Evolutionary conservation across 192 early-diverging fungal species (phyloP).

Genomic region (Chytriomyces sp.): DNA sequence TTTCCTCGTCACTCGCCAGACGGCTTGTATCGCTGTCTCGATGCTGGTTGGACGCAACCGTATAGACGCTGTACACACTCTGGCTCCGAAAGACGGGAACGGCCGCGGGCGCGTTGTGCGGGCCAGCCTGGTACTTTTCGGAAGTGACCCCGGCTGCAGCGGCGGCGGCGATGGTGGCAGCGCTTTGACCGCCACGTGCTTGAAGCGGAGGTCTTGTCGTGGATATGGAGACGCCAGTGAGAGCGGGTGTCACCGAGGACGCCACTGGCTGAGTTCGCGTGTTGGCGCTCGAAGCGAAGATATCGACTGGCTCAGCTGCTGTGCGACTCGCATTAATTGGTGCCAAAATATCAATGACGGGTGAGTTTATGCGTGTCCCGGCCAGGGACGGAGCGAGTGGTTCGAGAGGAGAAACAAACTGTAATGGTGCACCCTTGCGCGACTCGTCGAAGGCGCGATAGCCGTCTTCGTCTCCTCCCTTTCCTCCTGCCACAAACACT

Average conservation of each 20-base stretch:
- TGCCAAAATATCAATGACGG: no score
- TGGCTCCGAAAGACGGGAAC: not conserved
- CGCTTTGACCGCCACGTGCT: no score
- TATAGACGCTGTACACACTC: constrained; percentile 18
- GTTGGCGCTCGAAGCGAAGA: not conserved
- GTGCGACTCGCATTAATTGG: no score
- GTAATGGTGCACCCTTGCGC: no score
- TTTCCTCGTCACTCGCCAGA: not conserved
- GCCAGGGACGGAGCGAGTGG: no score
- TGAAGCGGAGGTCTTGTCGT: not conserved
- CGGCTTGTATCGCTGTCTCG: not conserved
- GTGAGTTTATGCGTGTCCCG: no score
- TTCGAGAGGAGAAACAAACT: no score
- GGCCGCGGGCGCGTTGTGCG: constrained; percentile 9
- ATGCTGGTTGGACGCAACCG: not conserved
- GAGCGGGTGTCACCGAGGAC: not conserved
- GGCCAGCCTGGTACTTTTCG: constrained; percentile 12
- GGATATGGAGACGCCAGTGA: not conserved
- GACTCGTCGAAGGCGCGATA: no score
- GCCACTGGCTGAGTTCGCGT: not conserved
- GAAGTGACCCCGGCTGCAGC: not conserved
- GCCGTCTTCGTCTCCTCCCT: no score
- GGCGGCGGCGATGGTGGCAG: not conserved
- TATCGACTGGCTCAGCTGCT: no score
- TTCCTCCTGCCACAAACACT: no score